phyloP scores from a whole-genome alignment of 2,329 filamentous ascomycete genomes.

The Stachybotrys elegans region DNA sequence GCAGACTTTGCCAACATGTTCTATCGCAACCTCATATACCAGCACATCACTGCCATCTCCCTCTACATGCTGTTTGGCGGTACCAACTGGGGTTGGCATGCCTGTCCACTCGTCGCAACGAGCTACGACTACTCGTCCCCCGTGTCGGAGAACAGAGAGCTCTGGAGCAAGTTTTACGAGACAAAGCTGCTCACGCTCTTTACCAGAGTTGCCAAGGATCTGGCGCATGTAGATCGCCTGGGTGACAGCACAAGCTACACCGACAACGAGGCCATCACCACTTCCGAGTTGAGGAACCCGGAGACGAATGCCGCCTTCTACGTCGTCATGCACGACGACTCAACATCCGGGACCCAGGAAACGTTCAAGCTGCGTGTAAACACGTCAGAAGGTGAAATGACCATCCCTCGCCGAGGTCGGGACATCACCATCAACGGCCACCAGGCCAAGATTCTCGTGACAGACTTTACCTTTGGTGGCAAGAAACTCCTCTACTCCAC shows the following conservation, averaged over 20 bases:
- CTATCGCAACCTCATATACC: slow-evolving; percentile 57
- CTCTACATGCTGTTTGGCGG: slow-evolving; percentile 63
- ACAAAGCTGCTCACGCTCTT: slow-evolving; percentile 58
- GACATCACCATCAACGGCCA: slow-evolving; percentile 52
- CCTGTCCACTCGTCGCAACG: slow-evolving; percentile 51
- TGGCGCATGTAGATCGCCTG: slow-evolving; percentile 49
- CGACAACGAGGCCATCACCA: slow-evolving; percentile 44
- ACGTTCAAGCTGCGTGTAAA: slow-evolving; percentile 49
- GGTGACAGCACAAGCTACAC: slow-evolving; percentile 41
- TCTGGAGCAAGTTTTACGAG: slow-evolving; percentile 57
- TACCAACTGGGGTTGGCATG: slow-evolving; percentile 58
- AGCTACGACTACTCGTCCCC: slow-evolving; percentile 62
- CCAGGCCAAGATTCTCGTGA: slow-evolving; percentile 57
- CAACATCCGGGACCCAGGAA: slow-evolving; percentile 44
- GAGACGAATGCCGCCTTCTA: slow-evolving; percentile 55
- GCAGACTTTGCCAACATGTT: slow-evolving; percentile 59
- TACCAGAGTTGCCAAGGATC: slow-evolving; percentile 50
- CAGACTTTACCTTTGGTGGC: slow-evolving; percentile 51
- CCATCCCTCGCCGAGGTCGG: slow-evolving; percentile 45
- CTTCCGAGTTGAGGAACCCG: slow-evolving; percentile 54
- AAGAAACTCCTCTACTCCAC: slow-evolving; percentile 50
- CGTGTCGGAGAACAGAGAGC: slow-evolving; percentile 52
- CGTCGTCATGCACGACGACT: slow-evolving; percentile 49
- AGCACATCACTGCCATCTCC: slow-evolving; percentile 54
- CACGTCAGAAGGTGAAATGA: slow-evolving; percentile 50